Evolutionary conservation across 2,329 filamentous ascomycete species (phyloP).

Genomic region (Decorospora gaudefroyi): DNA sequence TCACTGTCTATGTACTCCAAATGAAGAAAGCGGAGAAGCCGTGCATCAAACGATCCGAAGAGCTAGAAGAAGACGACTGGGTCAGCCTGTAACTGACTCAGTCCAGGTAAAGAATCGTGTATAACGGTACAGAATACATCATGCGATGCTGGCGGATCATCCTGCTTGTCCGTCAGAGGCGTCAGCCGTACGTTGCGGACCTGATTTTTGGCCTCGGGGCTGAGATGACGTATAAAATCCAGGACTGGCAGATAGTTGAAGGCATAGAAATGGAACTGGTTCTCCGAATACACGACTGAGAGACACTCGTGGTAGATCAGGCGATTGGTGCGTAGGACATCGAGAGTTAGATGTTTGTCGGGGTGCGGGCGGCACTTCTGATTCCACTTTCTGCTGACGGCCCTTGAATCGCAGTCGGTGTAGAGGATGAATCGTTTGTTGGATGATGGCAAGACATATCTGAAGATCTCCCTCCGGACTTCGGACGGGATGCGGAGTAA

Average conservation of each 20-base stretch:
- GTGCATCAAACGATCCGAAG: not conserved
- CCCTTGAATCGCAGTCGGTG: conserved; percentile 50
- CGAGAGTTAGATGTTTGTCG: conserved; percentile 41
- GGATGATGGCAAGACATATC: conserved; percentile 46
- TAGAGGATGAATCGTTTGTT: conserved; percentile 53
- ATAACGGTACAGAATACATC: conserved; percentile 48
- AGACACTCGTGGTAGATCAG: conserved; percentile 49
- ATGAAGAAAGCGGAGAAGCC: conserved; percentile 3
- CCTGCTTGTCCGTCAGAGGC: conserved; percentile 44
- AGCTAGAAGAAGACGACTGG: conserved; percentile 44
- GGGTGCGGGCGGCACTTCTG: conserved; percentile 42
- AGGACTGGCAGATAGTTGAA: conserved; percentile 49
- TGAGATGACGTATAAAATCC: conserved; percentile 48
- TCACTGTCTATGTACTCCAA: conserved; percentile 11
- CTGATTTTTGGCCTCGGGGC: conserved; percentile 45
- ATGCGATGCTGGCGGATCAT: conserved; percentile 42
- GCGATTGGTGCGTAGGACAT: conserved; percentile 45
- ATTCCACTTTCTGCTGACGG: conserved; percentile 48
- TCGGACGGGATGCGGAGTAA: conserved; percentile 48
- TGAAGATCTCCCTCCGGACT: conserved; percentile 46
- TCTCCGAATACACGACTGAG: conserved; percentile 47
- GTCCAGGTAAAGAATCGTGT: conserved; percentile 45
- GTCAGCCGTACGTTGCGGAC: conserved; percentile 46
- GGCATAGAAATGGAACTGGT: conserved; percentile 48
- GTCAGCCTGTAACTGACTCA: conserved; percentile 46